Evolutionary conservation across 2,329 filamentous ascomycete species (phyloP), one percentile per base, ranked within the genome.

Genomic region (Fusarium sublunatum): DNA sequence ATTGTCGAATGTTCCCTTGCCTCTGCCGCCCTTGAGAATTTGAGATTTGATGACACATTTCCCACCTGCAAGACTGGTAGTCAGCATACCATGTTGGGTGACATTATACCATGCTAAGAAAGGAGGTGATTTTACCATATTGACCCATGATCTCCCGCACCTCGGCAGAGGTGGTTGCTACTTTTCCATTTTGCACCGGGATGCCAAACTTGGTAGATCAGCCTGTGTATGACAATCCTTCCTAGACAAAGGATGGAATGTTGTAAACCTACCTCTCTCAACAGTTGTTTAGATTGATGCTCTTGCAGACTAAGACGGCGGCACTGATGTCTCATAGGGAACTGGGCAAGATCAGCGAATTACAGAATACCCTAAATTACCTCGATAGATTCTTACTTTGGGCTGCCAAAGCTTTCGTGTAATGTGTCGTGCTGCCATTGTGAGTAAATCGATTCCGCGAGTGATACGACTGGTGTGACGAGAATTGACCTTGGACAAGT

Each of bases 21-120:
- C 47, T 34, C 47, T 26, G 0, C 47, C 47, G n/a, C 47, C 47
- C 0, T 50, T 50, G 2, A 50, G 28, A 12, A 50, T 50, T 22
- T 50, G 47, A 1, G 47, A 50, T 26, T 50, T 50, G 19, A 50
- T 50, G 28, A 43, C 47, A 6, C 47, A 50, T 26, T 50, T 50
- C 2, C 47, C 47, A 7, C 47, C 47, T 50, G 11, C 0, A 6
- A 12, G 6, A 8, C 11, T 6, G 4, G 4, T 9, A 22, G n/a
- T 50, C 6, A 43, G 47, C 2, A 43, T 2, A 2, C 0, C 8
- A 25, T 4, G 3, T 19, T 0, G 7, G 5, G 2, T 2, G 7
- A 43, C 3, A 19, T 19, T 19, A 19, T 32, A 15, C 19, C 3
- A 4, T 32, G 10, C 1, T 6, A n/a, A 32, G 10, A 19, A 6